Base-by-base conservation (phyloP, 352 stramenopile genomes). In the Phytophthora litchii region DNA sequence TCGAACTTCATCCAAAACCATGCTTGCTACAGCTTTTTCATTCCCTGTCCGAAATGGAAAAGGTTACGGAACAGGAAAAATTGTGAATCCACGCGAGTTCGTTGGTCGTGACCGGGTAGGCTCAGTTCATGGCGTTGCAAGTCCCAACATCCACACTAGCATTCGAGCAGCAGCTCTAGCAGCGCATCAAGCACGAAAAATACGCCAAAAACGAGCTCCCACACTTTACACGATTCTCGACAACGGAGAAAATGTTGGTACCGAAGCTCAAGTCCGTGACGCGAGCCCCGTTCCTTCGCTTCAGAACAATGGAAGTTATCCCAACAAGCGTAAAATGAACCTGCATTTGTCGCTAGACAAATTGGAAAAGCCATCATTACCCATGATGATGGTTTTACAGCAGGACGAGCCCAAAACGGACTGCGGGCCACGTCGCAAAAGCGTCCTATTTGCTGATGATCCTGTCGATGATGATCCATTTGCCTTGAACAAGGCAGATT, bases 291-390 rank as follows among this genome's bases (percentile, higher is more conserved):
- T 44, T 35, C 21, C 12, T 32, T 1, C 14, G 23, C 23, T 27
- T 14, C 25, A 29, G 29, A 17, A 1, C 49, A 49, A 16, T 14
- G 13, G 6, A 63, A 16, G 5, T 3, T 58, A 77, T 11, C 55
- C 67, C 32, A 78, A 65, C 60, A 90, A 86, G 49, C 65, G 79
- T 2, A 72, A 72, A 23, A 53, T 88, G 35, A 76, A 87, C 10
- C 63, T 91, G 17, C 70, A 80, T 4, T 64, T 91, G 12, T 86
- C 83, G 8, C 59, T 88, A 0, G 60, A 76, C 12, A 74, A 56
- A 1, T 48, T 82, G 11, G 54, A 74, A 12, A 71, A 76, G 7
- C 58, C 63, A 0, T 49, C 60, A 0, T 17, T 82, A 2, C 73
- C 79, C 1, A 67, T 80, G 36, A 88, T 86, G 80, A 32, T 76